These are phyloP conservation scores for Cucumis cinereus DNA, from an alignment of 306 rosid genomes.

Conservation along the genomic window DNA sequence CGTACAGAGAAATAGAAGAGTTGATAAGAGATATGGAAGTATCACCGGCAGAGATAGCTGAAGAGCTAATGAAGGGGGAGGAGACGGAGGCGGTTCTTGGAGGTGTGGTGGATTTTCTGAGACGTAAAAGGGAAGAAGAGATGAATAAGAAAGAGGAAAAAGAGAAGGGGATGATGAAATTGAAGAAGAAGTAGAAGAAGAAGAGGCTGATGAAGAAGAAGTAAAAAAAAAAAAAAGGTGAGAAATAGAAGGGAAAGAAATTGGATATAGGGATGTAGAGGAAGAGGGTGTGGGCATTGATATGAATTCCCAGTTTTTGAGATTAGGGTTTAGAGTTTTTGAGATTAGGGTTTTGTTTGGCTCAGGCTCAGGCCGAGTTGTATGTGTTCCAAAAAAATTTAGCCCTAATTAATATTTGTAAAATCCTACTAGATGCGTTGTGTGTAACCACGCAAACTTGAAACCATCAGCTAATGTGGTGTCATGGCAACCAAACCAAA, in stretches of 20 bases:
- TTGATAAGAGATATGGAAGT: conserved; percentile 21
- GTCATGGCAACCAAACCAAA: too few relatives aligned
- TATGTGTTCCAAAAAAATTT: too few relatives aligned
- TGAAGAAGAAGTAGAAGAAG: too few relatives aligned
- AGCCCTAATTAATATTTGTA: too few relatives aligned
- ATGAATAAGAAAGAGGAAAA: background rate
- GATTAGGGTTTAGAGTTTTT: too few relatives aligned
- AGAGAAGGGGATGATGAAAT: background rate
- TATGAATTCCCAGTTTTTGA: too few relatives aligned
- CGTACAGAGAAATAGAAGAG: conserved; percentile 15
- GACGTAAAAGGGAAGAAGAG: conserved; percentile 3
- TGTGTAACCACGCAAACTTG: too few relatives aligned
- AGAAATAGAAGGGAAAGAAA: background rate
- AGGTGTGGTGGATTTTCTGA: conserved; percentile 21
- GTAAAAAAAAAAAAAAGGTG: too few relatives aligned
- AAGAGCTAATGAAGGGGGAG: conserved; percentile 38
- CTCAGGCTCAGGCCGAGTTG: too few relatives aligned
- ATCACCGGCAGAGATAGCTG: conserved; percentile 43
- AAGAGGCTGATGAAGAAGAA: background rate
- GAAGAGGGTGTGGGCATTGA: background rate
- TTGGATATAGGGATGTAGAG: background rate
- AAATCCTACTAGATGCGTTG: too few relatives aligned
- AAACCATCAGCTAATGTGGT: too few relatives aligned
- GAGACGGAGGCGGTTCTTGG: conserved; percentile 18
- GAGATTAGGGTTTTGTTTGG: too few relatives aligned